These are phyloP conservation scores for Murraya koenigii DNA, from an alignment of 345 rosid genomes.

Conservation along the genomic window DNA sequence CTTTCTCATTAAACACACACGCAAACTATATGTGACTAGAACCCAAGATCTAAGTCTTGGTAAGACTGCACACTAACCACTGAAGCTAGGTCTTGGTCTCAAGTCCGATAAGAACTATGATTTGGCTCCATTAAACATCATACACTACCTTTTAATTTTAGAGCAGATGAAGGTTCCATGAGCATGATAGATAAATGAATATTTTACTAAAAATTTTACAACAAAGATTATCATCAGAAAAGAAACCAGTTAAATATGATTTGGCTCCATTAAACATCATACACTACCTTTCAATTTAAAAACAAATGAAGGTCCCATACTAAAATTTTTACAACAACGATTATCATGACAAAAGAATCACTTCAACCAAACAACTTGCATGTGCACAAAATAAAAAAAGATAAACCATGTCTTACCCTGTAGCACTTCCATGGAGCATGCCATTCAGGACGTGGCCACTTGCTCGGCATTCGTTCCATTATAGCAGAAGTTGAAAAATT, in stretches of 20 bases:
- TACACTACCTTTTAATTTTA: no score
- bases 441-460: conserved; percentile 99
- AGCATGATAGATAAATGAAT: background rate
- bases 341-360: background rate
- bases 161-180: background rate
- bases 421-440: conserved; percentile 99
- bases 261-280: background rate
- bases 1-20: background rate
- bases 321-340: background rate
- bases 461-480: conserved; percentile 95
- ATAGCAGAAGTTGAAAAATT: conserved; percentile 76
- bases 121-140: background rate
- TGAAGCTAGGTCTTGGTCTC: background rate
- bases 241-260: background rate
- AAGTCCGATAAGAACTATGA: background rate
- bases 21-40: no score
- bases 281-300: background rate
- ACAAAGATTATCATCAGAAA: background rate
- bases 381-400: background rate
- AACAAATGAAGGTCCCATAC: background rate
- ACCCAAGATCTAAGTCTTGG: no score
- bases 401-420: conserved; percentile 53
- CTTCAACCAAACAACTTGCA: background rate
- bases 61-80: no score
- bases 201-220: background rate